Base-by-base conservation (phyloP, 2,329 filamentous ascomycete genomes). In the Tolypocladium paradoxum region DNA sequence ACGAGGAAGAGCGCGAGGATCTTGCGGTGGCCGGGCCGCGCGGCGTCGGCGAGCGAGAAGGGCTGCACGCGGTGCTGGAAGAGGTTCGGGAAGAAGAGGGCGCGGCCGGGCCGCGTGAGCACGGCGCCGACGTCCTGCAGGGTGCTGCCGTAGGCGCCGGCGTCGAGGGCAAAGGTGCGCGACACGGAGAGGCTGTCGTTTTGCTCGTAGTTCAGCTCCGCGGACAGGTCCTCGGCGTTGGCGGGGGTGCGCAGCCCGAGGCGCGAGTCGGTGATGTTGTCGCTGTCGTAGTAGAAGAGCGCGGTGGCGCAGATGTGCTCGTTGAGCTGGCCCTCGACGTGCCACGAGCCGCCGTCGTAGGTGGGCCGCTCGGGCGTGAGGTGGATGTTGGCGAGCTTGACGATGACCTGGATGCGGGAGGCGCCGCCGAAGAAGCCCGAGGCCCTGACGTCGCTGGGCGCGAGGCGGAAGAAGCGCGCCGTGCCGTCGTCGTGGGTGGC, bases 261-360 rank as follows among this genome's bases (percentile, higher is more conserved):
- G 5, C 59, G 61, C 48, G 71, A 73, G 1, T 76, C 70, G 0
- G 76, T 77, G 50, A 85, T 76, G 62, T 88, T 88, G 0, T 82
- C 74, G 47, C 64, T 68, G 55, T 83, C 78, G 58, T 81, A 81
- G 63, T 83, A 83, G 65, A 82, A 83, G 20, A 87, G 68, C 0
- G 82, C 78, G 0, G 81, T 82, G 0, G 81, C 81, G 57, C 75
- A 76, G 37, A 88, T 84, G 56, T 77, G 78, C 64, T 87, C 83
- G 58, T 87, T 86, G 8, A 74, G 57, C 56, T 70, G 68, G 20
- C 79, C 78, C 56, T 82, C 79, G 2, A 79, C 60, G 57, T 82
- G 79, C 75, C 79, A 83, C 1, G 66, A 68, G 0, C 79, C 79
- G 18, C 76, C 76, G 0, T 67, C 64, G 56, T 81, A 85, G 0